phyloP scores from a whole-genome alignment of 192 early-diverging fungal genomes.

The Umbelopsis ramanniana region DNA sequence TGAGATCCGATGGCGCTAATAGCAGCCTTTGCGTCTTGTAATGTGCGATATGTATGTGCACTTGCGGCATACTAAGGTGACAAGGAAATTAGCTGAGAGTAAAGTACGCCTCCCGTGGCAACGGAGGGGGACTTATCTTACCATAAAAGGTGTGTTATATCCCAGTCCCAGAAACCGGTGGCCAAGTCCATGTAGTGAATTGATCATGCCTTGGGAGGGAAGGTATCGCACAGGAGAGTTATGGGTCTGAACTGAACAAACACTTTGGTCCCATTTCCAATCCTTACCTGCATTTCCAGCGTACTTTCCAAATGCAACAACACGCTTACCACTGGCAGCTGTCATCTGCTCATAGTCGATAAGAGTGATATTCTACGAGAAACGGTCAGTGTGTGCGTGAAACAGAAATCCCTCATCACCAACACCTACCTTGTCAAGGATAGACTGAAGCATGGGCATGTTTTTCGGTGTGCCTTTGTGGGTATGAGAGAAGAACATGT shows the following conservation, averaged over 20 bases:
- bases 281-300: constrained; percentile 88
- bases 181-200: constrained; percentile 90
- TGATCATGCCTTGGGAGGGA: constrained; percentile 70
- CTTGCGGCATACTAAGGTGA: constrained; percentile 61
- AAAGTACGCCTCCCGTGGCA: not conserved
- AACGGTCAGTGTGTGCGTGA: no score
- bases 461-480: constrained; percentile 97
- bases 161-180: constrained; percentile 88
- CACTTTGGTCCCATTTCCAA: not conserved
- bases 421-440: constrained; percentile 80
- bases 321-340: constrained; percentile 70
- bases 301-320: constrained; percentile 92
- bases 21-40: constrained; percentile 63
- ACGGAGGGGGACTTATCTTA: constrained; percentile 33
- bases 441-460: constrained; percentile 85
- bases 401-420: not conserved
- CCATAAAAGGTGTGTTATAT: constrained; percentile 94
- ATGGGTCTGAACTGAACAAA: no score
- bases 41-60: constrained; percentile 73
- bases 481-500: constrained; percentile 95
- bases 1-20: constrained; percentile 72
- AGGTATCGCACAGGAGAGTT: no score
- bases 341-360: constrained; percentile 97
- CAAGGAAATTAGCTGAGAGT: not conserved
- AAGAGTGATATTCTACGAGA: constrained; percentile 78